A percentile compares a stretch with the other conserved stretches of the same genome.
These are phyloP conservation scores for Hanseniaspora guilliermondii DNA, from an alignment of 805 yeast species.

Conservation along the genomic window DNA sequence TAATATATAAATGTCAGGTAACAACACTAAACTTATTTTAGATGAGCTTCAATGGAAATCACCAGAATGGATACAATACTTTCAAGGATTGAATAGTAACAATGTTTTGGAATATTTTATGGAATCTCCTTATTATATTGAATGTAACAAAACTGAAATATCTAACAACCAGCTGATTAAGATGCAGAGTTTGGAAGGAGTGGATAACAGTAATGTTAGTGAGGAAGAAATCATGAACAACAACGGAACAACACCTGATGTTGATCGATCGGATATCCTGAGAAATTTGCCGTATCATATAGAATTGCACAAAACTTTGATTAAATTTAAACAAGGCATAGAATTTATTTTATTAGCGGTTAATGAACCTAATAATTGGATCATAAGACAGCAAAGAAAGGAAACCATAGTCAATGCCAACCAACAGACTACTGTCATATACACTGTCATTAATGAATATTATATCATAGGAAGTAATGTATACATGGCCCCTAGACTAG, in stretches of 20 bases:
- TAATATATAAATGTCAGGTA: slow-evolving; percentile 62
- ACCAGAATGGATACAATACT: slow-evolving; percentile 91
- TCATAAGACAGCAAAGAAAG: slow-evolving; percentile 63
- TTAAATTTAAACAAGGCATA: slow-evolving; percentile 60
- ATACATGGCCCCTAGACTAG: slow-evolving; percentile 75
- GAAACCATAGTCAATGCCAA: slow-evolving; percentile 34
- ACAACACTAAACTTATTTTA: slow-evolving; percentile 88
- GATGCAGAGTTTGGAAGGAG: slow-evolving; percentile 64
- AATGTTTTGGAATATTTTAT: slow-evolving; percentile 89
- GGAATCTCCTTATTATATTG: slow-evolving; percentile 75
- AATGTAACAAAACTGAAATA: slow-evolving; percentile 45
- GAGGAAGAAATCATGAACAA: slow-evolving; percentile 3
- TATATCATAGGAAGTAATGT: slow-evolving; percentile 85
- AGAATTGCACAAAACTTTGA: slow-evolving; percentile 43
- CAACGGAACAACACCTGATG: slow-evolving; percentile 13
- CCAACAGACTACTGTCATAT: slow-evolving; percentile 34
- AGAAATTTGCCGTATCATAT: slow-evolving; percentile 24
- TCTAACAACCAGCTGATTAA: slow-evolving; percentile 88
- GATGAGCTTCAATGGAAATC: slow-evolving; percentile 95
- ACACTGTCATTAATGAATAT: slow-evolving; percentile 47
- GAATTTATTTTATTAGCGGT: slow-evolving; percentile 68
- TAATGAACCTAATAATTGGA: slow-evolving; percentile 88
- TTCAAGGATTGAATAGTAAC: slow-evolving; percentile 67
- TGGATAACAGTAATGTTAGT: slow-evolving; percentile 8
- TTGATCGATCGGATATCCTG: slow-evolving; percentile 17